Evolutionary conservation across 768 basidiomycete genomes (phyloP).

Genomic region (Butyriboletus loyo): DNA sequence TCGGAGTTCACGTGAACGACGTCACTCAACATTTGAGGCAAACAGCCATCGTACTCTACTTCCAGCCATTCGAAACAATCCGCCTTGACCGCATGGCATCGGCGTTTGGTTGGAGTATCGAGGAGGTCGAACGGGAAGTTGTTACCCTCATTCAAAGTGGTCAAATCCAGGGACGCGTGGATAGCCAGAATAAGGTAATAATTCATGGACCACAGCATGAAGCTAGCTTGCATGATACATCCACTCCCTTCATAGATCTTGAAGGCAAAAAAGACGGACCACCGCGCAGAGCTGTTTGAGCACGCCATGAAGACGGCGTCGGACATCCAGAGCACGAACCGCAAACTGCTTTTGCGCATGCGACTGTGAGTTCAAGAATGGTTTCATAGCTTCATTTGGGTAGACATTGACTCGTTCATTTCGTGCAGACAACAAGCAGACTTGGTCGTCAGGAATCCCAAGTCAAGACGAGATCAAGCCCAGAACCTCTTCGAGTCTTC

Average conservation of each 20-base stretch:
- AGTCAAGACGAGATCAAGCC: slow-evolving; percentile 33
- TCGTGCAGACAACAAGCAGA: slow-evolving; percentile 72
- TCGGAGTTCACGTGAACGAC: slow-evolving; percentile 61
- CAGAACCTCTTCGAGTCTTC: slow-evolving; percentile 17
- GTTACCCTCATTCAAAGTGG: slow-evolving; percentile 76
- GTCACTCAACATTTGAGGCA: slow-evolving; percentile 71
- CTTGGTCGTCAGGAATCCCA: slow-evolving; percentile 65
- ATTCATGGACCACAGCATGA: neutral
- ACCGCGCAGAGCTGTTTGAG: slow-evolving; percentile 72
- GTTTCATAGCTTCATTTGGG: neutral
- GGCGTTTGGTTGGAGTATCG: slow-evolving; percentile 81
- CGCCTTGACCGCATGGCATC: slow-evolving; percentile 77
- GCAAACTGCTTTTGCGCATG: slow-evolving; percentile 81
- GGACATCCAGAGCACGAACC: slow-evolving; percentile 69
- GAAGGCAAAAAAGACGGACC: slow-evolving; percentile 75
- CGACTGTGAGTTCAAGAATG: slow-evolving; percentile 54
- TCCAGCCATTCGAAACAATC: slow-evolving; percentile 86
- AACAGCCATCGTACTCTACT: slow-evolving; percentile 81
- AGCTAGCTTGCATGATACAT: neutral
- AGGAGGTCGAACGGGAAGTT: slow-evolving; percentile 69
- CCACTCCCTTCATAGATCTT: slow-evolving; percentile 53
- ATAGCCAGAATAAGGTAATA: slow-evolving; percentile 82
- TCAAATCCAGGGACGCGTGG: slow-evolving; percentile 77
- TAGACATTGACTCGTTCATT: neutral
- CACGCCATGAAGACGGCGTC: slow-evolving; percentile 70